Evolutionary conservation across 306 rosid genomes (phyloP).

Genomic region (Luffa aegyptiaca): DNA sequence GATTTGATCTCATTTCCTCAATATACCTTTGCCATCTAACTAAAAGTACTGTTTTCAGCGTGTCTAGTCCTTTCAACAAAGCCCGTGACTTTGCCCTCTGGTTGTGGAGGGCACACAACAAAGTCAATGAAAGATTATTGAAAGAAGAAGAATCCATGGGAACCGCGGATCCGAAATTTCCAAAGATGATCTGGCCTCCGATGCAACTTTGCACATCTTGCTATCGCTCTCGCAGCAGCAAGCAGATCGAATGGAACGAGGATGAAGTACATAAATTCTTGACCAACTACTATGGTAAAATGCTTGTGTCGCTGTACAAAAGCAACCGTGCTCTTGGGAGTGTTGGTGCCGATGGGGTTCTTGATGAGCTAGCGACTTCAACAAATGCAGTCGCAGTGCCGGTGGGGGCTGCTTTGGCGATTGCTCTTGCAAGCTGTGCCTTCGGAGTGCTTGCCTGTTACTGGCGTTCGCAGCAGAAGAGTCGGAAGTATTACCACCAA

Average conservation of each 20-base stretch:
- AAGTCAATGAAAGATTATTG: slow-evolving; percentile 59
- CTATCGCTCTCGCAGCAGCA: slow-evolving; percentile 28
- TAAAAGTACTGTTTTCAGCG: slow-evolving; percentile 27
- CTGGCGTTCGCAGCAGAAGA: slow-evolving; percentile 99
- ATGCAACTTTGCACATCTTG: slow-evolving; percentile 70
- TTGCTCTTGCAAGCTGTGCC: slow-evolving; percentile 95
- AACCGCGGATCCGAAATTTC: slow-evolving; percentile 87
- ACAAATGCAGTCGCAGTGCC: slow-evolving; percentile 78
- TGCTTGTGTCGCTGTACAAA: slow-evolving; percentile 48
- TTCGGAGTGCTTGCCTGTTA: slow-evolving; percentile 96
- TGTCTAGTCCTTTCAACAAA: slow-evolving; percentile 67
- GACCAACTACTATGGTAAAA: slow-evolving; percentile 49
- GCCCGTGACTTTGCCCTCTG: slow-evolving; percentile 71
- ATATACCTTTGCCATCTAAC: slow-evolving; percentile 18
- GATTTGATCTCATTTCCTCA: slow-evolving; percentile 8
- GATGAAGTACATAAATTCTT: slow-evolving; percentile 56
- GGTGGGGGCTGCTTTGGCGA: slow-evolving; percentile 89
- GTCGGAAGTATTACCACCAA: slow-evolving; percentile 96
- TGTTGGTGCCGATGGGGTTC: slow-evolving; percentile 16
- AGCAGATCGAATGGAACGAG: slow-evolving; percentile 52
- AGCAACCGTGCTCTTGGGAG: slow-evolving; percentile 28
- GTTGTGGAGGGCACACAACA: slow-evolving; percentile 84
- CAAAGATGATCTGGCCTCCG: slow-evolving; percentile 87
- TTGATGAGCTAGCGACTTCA: slow-evolving; percentile 48
- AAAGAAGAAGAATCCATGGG: slow-evolving; percentile 67